Percentiles rank a stretch among this genome's conserved stretches.
These are phyloP conservation scores for Sideroxylon spinosum DNA, from an alignment of 179 eudicot genomes.

Conservation along the genomic window DNA sequence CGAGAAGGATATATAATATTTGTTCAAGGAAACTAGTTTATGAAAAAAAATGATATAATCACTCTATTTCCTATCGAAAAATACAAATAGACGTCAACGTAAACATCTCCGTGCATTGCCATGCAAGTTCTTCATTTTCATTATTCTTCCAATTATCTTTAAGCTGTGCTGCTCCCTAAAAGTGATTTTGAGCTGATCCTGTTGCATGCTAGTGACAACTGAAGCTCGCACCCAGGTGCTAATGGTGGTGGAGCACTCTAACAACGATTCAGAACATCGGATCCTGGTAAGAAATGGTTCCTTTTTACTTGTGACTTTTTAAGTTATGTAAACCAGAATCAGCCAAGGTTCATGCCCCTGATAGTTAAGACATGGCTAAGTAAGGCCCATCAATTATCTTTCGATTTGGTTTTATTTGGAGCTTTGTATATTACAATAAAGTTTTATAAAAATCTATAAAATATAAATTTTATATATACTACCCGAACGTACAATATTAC, in stretches of 20 bases:
- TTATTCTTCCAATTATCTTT: neutral
- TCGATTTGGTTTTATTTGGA: no score
- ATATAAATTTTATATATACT: no score
- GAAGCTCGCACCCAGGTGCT: neutral
- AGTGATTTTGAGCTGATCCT: neutral
- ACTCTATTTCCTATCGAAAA: neutral
- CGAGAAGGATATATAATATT: no score
- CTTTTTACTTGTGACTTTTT: neutral
- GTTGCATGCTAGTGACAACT: neutral
- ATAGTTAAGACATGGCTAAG: no score
- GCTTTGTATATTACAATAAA: no score
- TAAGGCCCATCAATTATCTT: no score
- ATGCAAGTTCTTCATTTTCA: neutral
- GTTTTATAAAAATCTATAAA: no score
- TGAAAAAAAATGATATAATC: no score
- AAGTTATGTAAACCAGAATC: no score
- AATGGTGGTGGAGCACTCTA: neutral
- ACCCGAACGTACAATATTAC: no score
- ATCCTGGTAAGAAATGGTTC: neutral
- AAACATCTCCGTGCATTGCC: slow-evolving; percentile 5
- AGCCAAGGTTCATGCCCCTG: no score
- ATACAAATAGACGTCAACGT: neutral
- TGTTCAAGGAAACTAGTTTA: no score
- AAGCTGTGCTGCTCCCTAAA: neutral
- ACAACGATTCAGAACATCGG: neutral